A percentile compares a stretch with the other conserved stretches of the same genome.
Conservation (phyloP, 306 rosid genomes). For the Lathyrus tuberosus region DNA sequence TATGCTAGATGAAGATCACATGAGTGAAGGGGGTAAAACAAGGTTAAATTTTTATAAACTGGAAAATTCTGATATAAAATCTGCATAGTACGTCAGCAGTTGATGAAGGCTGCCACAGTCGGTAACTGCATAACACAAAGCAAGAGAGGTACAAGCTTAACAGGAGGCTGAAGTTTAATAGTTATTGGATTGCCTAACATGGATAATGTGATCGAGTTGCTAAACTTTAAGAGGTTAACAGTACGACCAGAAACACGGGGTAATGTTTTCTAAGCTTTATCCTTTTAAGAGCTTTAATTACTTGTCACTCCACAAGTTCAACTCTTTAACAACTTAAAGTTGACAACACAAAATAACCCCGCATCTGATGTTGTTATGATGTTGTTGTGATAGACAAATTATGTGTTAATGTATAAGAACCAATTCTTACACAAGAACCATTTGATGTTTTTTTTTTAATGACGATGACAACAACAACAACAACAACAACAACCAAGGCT, state of each 20-base stretch:
- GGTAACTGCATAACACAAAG: neutral
- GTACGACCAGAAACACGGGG: neutral
- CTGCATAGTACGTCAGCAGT: neutral
- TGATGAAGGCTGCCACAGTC: neutral
- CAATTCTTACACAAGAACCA: neutral
- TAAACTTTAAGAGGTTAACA: neutral
- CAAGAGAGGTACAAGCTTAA: neutral
- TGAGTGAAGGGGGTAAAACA: neutral
- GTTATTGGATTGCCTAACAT: neutral
- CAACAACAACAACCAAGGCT: no score
- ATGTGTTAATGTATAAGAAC: neutral
- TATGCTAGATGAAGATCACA: constrained; percentile 2
- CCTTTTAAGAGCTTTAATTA: neutral
- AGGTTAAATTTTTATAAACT: neutral
- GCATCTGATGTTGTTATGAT: neutral
- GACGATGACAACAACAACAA: no score
- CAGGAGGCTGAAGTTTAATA: neutral
- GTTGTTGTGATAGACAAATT: neutral
- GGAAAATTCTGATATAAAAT: neutral
- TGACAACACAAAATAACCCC: neutral
- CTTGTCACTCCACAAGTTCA: neutral
- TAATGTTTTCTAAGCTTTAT: neutral
- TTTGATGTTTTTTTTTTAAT: no score
- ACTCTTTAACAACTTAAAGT: neutral
- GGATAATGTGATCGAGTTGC: neutral